Evolutionary conservation across 139 green algal genomes (phyloP).

Genomic region (Mychonastes homosphaera): DNA sequence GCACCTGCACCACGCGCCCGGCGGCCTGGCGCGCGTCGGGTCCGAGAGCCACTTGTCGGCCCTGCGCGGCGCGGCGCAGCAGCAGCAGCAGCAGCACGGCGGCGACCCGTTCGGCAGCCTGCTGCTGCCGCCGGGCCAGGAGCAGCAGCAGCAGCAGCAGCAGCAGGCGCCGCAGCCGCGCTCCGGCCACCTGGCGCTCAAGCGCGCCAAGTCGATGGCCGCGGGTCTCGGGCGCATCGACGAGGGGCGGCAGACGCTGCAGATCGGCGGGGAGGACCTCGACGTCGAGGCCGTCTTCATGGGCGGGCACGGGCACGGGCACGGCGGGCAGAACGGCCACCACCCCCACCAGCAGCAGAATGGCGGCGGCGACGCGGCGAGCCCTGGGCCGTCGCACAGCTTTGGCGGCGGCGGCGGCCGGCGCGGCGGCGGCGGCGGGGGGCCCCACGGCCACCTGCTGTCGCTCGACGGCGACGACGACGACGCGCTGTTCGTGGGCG

Average conservation of each 20-base stretch:
- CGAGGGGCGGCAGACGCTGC: constrained; percentile 1
- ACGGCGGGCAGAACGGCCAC: neutral
- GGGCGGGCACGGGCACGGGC: too few species aligned
- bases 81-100: constrained; percentile 5
- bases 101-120: neutral
- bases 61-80: neutral
- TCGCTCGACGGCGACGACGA: too few species aligned
- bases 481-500: neutral
- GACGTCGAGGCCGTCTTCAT: constrained; percentile 16
- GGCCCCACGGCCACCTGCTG: too few species aligned
- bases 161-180: neutral
- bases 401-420: too few species aligned
- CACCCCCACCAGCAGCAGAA: neutral
- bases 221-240: neutral
- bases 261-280: constrained; percentile 20
- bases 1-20: too few species aligned
- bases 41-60: constrained; percentile 12
- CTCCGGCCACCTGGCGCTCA: neutral
- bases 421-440: too few species aligned
- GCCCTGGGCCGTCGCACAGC: neutral
- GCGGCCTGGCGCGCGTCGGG: constrained; percentile 11
- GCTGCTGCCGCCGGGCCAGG: neutral
- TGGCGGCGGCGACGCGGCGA: neutral
- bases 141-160: constrained; percentile 6
- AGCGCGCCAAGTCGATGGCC: neutral